These are phyloP conservation scores for Haplosporangium sp. DNA, from an alignment of 371 early-diverging fungal species.

Conservation along the genomic window DNA sequence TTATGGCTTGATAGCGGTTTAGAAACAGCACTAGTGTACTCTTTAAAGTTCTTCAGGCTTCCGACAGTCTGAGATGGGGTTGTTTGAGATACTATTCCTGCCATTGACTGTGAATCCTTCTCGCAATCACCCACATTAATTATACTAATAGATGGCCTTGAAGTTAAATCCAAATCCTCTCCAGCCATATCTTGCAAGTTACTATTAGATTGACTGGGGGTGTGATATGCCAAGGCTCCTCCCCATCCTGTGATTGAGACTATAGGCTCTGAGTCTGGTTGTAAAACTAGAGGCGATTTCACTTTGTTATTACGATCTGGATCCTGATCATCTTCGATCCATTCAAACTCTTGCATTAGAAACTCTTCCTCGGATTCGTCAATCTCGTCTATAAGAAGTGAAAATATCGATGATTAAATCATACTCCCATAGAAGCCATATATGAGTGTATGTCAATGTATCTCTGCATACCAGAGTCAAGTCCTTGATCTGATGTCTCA, in stretches of 20 bases:
- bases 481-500: slow-evolving; percentile 22
- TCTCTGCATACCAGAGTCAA: slow-evolving; percentile 17
- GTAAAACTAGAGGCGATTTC: neutral
- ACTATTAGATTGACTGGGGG: neutral
- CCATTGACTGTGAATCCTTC: neutral
- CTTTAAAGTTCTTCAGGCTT: neutral
- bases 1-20: neutral
- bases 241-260: slow-evolving; percentile 25
- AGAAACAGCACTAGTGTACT: neutral
- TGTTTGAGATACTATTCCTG: neutral
- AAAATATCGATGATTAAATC: too few relatives aligned
- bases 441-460: neutral
- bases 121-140: neutral
- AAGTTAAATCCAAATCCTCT: too few relatives aligned
- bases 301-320: slow-evolving; percentile 6
- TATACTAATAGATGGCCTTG: neutral
- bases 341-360: slow-evolving; percentile 40
- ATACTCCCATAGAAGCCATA: neutral
- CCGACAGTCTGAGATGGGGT: neutral
- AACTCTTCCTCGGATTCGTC: slow-evolving; percentile 31
- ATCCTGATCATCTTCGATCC: slow-evolving; percentile 41
- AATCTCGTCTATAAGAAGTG: slow-evolving; percentile 17
- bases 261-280: neutral
- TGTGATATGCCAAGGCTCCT: slow-evolving; percentile 25
- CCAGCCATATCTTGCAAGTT: neutral